These are phyloP conservation scores for Wickerhamomyces bovis DNA, from an alignment of 805 yeast species.

Conservation along the genomic window DNA sequence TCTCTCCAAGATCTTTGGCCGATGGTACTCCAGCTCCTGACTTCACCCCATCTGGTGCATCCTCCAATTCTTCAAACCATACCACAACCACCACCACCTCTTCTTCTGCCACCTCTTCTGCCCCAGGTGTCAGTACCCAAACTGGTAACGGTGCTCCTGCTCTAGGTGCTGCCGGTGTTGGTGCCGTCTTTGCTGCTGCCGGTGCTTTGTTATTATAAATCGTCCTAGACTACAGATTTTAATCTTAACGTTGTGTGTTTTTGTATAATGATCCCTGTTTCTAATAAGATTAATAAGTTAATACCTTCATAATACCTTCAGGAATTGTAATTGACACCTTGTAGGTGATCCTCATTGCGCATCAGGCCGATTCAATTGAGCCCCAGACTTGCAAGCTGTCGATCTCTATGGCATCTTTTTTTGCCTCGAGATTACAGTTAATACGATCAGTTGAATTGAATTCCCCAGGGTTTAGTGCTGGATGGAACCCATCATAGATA, in stretches of 20 bases:
- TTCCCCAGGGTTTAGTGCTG: too few relatives aligned
- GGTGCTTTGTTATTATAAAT: conserved; percentile 26
- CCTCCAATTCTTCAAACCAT: conserved; percentile 7
- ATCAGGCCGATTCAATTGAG: background rate
- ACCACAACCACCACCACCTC: conserved; percentile 8
- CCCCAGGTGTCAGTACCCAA: conserved; percentile 9
- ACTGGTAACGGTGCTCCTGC: conserved; percentile 24
- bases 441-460: too few relatives aligned
- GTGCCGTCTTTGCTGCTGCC: conserved; percentile 26
- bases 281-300: background rate
- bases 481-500: too few relatives aligned
- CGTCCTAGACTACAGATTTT: background rate
- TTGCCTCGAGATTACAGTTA: background rate
- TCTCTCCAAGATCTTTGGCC: conserved; percentile 18
- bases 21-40: too few relatives aligned
- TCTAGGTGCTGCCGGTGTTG: conserved; percentile 14
- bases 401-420: background rate
- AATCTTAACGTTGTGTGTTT: background rate
- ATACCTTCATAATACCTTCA: too few relatives aligned
- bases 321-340: too few relatives aligned
- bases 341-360: too few relatives aligned
- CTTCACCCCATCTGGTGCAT: too few relatives aligned
- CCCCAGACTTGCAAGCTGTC: background rate
- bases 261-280: background rate
- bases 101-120: background rate